A percentile compares a stretch with the other conserved stretches of the same genome.
Evolutionary conservation across 2,329 filamentous ascomycete species (phyloP).

Genomic region (Cladosporium sp.): DNA sequence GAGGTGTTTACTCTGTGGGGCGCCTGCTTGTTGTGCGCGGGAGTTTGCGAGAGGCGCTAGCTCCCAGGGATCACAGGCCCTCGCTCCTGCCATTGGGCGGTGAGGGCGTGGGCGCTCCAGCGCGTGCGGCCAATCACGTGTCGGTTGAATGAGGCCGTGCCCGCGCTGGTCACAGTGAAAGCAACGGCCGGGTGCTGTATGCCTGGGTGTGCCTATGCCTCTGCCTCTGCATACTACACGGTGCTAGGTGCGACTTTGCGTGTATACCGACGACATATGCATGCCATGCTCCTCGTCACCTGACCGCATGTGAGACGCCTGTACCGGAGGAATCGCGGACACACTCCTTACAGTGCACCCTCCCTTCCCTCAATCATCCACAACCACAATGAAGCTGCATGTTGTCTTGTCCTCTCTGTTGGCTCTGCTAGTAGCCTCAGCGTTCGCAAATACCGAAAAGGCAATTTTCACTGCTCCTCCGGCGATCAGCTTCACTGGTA

Average conservation of each 20-base stretch:
- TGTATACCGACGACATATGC: not conserved
- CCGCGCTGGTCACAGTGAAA: not conserved
- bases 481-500: slow-evolving; percentile 51
- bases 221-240: no score
- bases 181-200: no score
- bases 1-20: slow-evolving; percentile 14
- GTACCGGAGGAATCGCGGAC: not conserved
- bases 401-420: slow-evolving; percentile 20
- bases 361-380: not conserved
- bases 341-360: not conserved
- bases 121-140: not conserved
- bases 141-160: not conserved
- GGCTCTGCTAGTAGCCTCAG: slow-evolving; percentile 24
- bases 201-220: no score
- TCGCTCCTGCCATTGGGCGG: slow-evolving; percentile 5
- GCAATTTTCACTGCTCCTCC: slow-evolving; percentile 75
- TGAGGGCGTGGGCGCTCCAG: not conserved
- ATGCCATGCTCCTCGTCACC: not conserved
- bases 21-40: slow-evolving; percentile 10
- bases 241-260: no score
- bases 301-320: not conserved
- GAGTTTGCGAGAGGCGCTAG: slow-evolving; percentile 7
- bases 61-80: slow-evolving; percentile 1
- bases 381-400: slow-evolving; percentile 25
- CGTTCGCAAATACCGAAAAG: slow-evolving; percentile 79